Base-by-base conservation (phyloP, 352 stramenopile species). In the Globisporangium abappressorium region DNA sequence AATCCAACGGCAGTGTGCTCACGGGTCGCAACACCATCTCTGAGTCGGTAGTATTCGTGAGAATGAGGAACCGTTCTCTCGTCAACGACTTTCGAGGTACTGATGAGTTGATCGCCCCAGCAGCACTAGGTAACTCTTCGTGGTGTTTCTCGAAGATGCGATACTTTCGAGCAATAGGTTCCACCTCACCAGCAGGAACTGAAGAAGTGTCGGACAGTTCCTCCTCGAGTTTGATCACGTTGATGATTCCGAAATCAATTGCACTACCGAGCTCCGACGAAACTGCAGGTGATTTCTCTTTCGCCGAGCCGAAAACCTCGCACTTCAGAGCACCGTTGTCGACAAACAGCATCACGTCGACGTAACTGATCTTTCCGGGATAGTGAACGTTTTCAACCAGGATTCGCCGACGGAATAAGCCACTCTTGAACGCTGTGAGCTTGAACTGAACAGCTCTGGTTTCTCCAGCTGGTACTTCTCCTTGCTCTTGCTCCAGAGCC, bases 301-400 rank as follows among this genome's bases (percentile, higher is more conserved):
- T 63, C 41, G 61, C 38, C 20, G 61, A 65, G 3, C 60, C 65
- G 4, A 70, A 51, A 24, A 87, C 55, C 53, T 82, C 64, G 62
- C 80, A 90, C 20, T 66, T 67, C 46, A 96, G 64, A 8, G 74
- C 74, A 24, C 83, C 82, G 68, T 78, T 91, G 75, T 96, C 85
- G 5, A 96, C 86, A 64, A 96, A 95, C 2, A 96, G 77, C 20
- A 86, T 73, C 4, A 96, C 72, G 49, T 96, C 87, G 12, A 96
- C 78, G 7, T 77, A 82, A 61, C 71, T 94, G 57, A 93, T 77
- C 71, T 92, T 93, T 6, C 84, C 86, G 15, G 84, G 84, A 64
- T 94, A 94, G 53, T 94, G 76, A 36, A 89, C 78, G 55, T 95
- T 96, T 66, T 95, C 87, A 26, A 96, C 79, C 53, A 95, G 70